Base-by-base conservation (phyloP, 75 land plant species). In the Cunninghamia lanceolata region DNA sequence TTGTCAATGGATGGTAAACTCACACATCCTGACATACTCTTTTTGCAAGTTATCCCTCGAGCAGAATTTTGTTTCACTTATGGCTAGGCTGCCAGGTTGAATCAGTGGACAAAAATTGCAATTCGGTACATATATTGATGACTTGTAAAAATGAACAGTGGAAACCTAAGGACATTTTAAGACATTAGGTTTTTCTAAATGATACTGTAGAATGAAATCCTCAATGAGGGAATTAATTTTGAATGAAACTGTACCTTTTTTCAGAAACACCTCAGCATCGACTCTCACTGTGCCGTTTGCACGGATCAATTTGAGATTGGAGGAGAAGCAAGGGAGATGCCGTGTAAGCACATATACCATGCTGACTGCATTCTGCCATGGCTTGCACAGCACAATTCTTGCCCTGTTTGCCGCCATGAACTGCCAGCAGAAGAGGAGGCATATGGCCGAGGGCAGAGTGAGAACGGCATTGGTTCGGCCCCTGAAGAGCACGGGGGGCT, bases 331-430 rank as follows among this genome's bases (percentile, higher is more conserved):
- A 88, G 89, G 42, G 88, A 92, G 74, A 89, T 93, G 95, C 94
- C 95, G 10, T 93, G 95, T 82, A 92, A 93, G 84, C 95, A 93
- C 78, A 83, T 91, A 19, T 92, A 92, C 83, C 92, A 94, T 54
- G 88, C 87, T 1, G 87, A 89, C 36, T 94, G 92, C 76, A 89
- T 91, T 76, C 85, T 88, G 25, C 92, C 92, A 15, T 94, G 95
- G 93, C 79, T 92, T 79, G 87, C 86, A 9, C 87, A 89, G 87
- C 93, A 92, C 81, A 92, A 89, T 83, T 88, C 94, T 9, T 94
- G 92, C 83, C 95, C 94, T 38, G 92, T 94, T 79, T 94, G 95
- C 42, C 92, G 95, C 21, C 82, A 77, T 25, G 90, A 94, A 85
- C 75, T 93, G 84, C 90, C 95, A 25, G 42, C 82, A 21, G 82